Conservation (phyloP, 306 rosid species). For the Macrotyloma uniflorum region DNA sequence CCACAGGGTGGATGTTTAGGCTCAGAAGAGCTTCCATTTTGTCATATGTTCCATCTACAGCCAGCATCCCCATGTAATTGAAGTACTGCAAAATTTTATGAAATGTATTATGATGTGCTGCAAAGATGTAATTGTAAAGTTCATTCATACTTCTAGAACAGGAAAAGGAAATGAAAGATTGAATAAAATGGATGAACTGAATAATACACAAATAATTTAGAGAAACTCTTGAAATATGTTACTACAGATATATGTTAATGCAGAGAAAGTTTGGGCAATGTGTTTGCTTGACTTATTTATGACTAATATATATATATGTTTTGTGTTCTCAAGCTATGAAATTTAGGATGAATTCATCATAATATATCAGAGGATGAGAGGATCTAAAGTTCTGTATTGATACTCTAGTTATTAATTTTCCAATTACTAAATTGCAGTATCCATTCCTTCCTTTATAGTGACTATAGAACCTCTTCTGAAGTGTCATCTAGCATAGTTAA, state of each 20-base stretch:
- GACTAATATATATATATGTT: not conserved
- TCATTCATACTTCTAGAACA: not conserved
- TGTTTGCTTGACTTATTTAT: not conserved
- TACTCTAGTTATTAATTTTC: not conserved
- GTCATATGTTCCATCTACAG: slow-evolving; percentile 89
- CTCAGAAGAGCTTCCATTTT: slow-evolving; percentile 88
- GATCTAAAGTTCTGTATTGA: not conserved
- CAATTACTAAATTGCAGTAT: not conserved
- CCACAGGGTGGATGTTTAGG: slow-evolving; percentile 88
- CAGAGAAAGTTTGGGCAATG: not conserved
- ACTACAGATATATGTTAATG: not conserved
- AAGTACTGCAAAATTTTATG: slow-evolving; percentile 64
- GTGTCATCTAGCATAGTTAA: not conserved
- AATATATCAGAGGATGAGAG: no score
- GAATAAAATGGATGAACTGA: not conserved
- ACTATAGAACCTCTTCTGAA: not conserved
- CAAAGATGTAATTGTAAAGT: not conserved
- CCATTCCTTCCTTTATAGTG: not conserved
- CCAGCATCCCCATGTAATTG: slow-evolving; percentile 99
- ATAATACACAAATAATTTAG: slow-evolving; percentile 3
- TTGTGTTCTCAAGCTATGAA: not conserved
- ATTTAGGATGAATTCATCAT: not conserved
- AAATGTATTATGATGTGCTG: slow-evolving; percentile 63
- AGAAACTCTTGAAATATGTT: not conserved
- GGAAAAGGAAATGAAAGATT: not conserved